These are phyloP conservation scores for Fusarium nurragi DNA, from an alignment of 2,329 filamentous ascomycete genomes.

Conservation along the genomic window DNA sequence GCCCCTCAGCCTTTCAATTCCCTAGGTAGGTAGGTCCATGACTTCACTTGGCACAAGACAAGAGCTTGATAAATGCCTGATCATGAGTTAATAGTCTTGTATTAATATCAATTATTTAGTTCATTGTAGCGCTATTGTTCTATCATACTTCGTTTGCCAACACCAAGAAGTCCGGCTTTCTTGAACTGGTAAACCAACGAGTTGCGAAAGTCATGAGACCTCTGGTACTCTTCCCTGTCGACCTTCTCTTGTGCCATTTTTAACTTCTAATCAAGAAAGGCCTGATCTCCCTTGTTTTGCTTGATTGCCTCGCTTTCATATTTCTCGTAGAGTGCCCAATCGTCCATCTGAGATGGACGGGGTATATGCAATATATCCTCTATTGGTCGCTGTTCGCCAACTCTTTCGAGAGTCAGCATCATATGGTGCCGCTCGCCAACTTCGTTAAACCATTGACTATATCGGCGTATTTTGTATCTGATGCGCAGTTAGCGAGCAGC, in stretches of 20 bases:
- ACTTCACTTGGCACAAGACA: not conserved
- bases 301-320: constrained; percentile 56
- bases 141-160: not conserved
- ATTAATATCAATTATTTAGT: constrained; percentile 4
- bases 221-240: constrained; percentile 44
- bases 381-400: constrained; percentile 54
- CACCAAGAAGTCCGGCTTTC: constrained; percentile 7
- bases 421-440: constrained; percentile 53
- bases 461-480: constrained; percentile 61
- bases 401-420: constrained; percentile 58
- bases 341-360: constrained; percentile 64
- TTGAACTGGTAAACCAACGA: constrained; percentile 34
- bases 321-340: constrained; percentile 63
- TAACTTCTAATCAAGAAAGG: constrained; percentile 55
- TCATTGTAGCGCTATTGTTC: not conserved
- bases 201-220: constrained; percentile 41
- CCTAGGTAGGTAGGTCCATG: no score
- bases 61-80: not conserved
- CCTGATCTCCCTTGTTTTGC: constrained; percentile 51
- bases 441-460: constrained; percentile 50
- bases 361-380: constrained; percentile 58
- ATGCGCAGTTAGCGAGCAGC: not conserved
- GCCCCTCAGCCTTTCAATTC: not conserved
- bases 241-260: constrained; percentile 46
- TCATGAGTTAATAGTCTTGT: not conserved